Evolutionary conservation across 805 yeast genomes (phyloP).

Genomic region (Metschnikowia noctiluminum): DNA sequence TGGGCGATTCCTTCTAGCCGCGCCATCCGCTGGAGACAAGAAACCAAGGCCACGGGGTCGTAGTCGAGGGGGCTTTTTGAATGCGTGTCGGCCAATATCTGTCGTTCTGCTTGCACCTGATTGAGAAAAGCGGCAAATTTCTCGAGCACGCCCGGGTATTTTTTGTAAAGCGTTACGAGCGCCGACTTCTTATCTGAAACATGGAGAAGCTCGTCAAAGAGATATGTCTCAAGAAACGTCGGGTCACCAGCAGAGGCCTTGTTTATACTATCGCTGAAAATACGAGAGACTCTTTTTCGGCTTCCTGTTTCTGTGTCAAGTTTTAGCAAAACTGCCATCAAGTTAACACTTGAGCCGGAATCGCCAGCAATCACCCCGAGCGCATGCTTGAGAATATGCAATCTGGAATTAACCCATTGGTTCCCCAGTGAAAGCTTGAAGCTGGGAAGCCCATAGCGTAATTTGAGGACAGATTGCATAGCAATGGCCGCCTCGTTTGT

Average conservation of each 20-base stretch:
- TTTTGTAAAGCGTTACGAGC: constrained; percentile 9
- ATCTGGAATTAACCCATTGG: constrained; percentile 14
- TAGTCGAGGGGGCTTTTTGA: constrained; percentile 6
- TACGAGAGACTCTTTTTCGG: constrained; percentile 23
- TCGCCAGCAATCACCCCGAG: constrained; percentile 23
- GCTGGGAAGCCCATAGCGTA: constrained; percentile 11
- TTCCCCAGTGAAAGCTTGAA: constrained; percentile 15
- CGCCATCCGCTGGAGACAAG: constrained; percentile 13
- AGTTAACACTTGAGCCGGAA: constrained; percentile 30
- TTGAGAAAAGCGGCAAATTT: constrained; percentile 12
- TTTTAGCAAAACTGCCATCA: constrained; percentile 25
- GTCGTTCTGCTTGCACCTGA: constrained; percentile 14
- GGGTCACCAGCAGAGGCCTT: neutral
- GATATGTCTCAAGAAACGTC: constrained; percentile 12
- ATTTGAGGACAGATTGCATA: constrained; percentile 12
- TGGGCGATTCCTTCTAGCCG: constrained; percentile 7
- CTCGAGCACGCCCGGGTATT: constrained; percentile 8
- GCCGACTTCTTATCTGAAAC: neutral
- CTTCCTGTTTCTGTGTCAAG: constrained; percentile 26
- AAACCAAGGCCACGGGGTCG: constrained; percentile 12
- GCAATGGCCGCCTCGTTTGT: constrained; percentile 15
- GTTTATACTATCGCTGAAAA: constrained; percentile 22
- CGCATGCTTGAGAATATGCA: constrained; percentile 14
- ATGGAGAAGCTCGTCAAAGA: constrained; percentile 10
- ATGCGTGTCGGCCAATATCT: constrained; percentile 6